Percentiles rank a stretch among this genome's conserved stretches.
Evolutionary conservation across 805 yeast species (phyloP).

Genomic region (Teunomyces tritomae): DNA sequence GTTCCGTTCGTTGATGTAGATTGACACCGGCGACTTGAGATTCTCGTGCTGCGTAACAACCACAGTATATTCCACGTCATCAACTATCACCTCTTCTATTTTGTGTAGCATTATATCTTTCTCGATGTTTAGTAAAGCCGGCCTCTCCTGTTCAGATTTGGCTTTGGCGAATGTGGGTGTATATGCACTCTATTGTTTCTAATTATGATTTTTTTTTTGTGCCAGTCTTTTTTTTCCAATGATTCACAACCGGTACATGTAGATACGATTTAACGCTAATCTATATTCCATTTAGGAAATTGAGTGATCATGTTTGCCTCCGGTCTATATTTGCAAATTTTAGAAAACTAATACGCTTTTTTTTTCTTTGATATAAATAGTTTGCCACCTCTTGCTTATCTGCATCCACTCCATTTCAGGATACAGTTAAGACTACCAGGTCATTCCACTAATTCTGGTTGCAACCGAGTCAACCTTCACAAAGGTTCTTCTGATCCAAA

Average conservation of each 20-base stretch:
- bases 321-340: not conserved
- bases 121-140: not conserved
- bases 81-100: constrained; percentile 5
- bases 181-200: not conserved
- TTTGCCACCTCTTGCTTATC: not conserved
- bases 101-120: constrained; percentile 9
- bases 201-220: not conserved
- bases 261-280: constrained; percentile 2
- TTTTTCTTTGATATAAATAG: not conserved
- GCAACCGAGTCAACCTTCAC: not conserved
- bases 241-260: not conserved
- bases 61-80: constrained; percentile 12
- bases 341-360: not conserved
- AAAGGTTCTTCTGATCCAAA: not conserved
- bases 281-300: constrained; percentile 2
- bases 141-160: not conserved
- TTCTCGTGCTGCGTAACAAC: constrained; percentile 11
- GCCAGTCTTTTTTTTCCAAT: not conserved
- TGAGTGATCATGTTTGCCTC: not conserved
- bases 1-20: constrained; percentile 25
- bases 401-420: not conserved
- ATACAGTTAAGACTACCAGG: not conserved
- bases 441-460: not conserved
- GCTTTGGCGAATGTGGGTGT: not conserved
- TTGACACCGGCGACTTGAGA: constrained; percentile 24